A percentile compares a stretch with the other conserved stretches of the same genome.
Conservation (phyloP, 129 eudicot species). For the Cynara cardunculus region DNA sequence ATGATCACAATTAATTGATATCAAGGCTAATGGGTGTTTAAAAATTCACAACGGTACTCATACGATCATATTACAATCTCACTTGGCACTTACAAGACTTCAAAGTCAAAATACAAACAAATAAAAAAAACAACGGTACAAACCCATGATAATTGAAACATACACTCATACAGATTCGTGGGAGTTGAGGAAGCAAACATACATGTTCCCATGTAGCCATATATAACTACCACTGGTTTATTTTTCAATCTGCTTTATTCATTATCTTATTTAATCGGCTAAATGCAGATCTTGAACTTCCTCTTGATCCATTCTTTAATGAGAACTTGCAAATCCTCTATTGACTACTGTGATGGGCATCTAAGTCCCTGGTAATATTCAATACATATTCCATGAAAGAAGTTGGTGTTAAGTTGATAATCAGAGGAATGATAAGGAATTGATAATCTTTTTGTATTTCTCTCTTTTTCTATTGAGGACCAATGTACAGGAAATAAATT, state of each 20-base stretch:
- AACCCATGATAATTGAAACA: not conserved
- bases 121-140: not conserved
- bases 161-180: not conserved
- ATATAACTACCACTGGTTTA: not conserved
- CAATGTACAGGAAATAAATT: too few relatives aligned
- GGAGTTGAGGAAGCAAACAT: not conserved
- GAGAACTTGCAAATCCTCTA: too few relatives aligned
- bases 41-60: not conserved
- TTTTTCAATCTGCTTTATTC: not conserved
- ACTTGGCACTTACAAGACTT: not conserved
- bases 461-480: too few relatives aligned
- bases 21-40: not conserved
- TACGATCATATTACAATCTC: not conserved
- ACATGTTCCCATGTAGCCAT: not conserved
- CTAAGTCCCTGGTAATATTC: too few relatives aligned
- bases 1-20: too few relatives aligned
- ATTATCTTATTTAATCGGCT: not conserved
- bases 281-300: too few relatives aligned
- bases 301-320: too few relatives aligned
- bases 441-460: too few relatives aligned
- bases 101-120: not conserved
- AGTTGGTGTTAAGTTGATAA: too few relatives aligned
- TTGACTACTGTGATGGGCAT: too few relatives aligned
- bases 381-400: too few relatives aligned
- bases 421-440: too few relatives aligned